A percentile compares a stretch with the other conserved stretches of the same genome.
Conservation (phyloP, 441 rosid species). For the Gossypium trilobum region DNA sequence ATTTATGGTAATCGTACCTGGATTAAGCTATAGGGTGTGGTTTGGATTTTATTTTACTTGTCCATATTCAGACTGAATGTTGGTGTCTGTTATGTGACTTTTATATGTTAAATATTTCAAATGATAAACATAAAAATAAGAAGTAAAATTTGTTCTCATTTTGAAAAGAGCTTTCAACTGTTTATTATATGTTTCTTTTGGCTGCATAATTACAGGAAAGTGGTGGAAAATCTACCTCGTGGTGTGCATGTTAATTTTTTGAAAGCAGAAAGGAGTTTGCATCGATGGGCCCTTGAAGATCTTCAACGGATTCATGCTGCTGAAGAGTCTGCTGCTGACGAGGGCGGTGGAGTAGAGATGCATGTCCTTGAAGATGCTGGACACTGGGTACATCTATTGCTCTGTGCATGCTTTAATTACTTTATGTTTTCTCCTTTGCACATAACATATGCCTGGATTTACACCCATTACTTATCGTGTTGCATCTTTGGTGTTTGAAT, state of each 20-base stretch:
- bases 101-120: not conserved
- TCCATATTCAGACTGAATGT: not conserved
- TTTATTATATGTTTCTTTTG: not conserved
- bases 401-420: constrained; percentile 9
- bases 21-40: not conserved
- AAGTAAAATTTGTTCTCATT: not conserved
- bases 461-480: not conserved
- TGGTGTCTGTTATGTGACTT: not conserved
- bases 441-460: not conserved
- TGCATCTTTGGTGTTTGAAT: not conserved
- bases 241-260: constrained; percentile 83
- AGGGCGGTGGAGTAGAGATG: constrained; percentile 90
- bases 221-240: constrained; percentile 76
- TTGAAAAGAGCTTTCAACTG: not conserved
- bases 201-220: constrained; percentile 43
- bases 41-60: not conserved
- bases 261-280: constrained; percentile 95
- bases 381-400: constrained; percentile 64
- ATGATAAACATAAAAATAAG: not conserved
- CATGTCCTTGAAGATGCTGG: constrained; percentile 97
- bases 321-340: constrained; percentile 73
- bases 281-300: constrained; percentile 91
- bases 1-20: constrained; percentile 52
- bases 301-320: constrained; percentile 81
- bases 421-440: not conserved